Evolutionary conservation across 2,329 filamentous ascomycete genomes (phyloP), one percentile per base, ranked within the genome.

Genomic region (Zelopaecilomyces penicillatus): DNA sequence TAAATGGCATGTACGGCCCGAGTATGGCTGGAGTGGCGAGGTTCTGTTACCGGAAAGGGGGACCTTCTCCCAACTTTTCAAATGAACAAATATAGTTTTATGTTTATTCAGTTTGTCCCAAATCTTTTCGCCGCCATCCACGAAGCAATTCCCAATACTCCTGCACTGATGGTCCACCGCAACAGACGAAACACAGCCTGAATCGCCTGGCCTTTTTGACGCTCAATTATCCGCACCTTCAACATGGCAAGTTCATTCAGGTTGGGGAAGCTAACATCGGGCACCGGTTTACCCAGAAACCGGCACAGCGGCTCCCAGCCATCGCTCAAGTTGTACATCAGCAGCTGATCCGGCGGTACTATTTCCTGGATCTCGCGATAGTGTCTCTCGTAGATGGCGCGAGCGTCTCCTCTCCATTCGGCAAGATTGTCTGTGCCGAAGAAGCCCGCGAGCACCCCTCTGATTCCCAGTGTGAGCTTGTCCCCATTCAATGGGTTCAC

Each of bases 291-390:
- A 0, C 56, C 61, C 10, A 67, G 34, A 26, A 67, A 65, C 3
- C 44, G 35, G 19, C 63, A 66, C 5, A 67, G 37, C 1, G 65
- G 58, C 27, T 48, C 53, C 62, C 64, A 66, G 1, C 60, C 65
- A 8, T 58, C 52, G 2, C 45, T 42, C 3, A 62, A 39, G 19
- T 53, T 48, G 12, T 52, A 63, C 19, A 64, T 55, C n/a, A 66
- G 45, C 8, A 66, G 47, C 37, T 48, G 49, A 1, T 53, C 53
- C 0, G 19, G n/a, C 0, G 57, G 47, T 1, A 58, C 56, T 3
- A 50, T 48, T 0, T 53, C 52, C 5, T 55, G 48, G 1, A 65
- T 44, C 7, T 50, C 43, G 5, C 43, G 45, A 36, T 65, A 56
- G 6, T 65, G 60, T 3, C 56, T 44, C 1, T 50, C 45, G 41